phyloP scores from a whole-genome alignment of 1,139 yeast genomes.

The Yamadazyma buinensis region DNA sequence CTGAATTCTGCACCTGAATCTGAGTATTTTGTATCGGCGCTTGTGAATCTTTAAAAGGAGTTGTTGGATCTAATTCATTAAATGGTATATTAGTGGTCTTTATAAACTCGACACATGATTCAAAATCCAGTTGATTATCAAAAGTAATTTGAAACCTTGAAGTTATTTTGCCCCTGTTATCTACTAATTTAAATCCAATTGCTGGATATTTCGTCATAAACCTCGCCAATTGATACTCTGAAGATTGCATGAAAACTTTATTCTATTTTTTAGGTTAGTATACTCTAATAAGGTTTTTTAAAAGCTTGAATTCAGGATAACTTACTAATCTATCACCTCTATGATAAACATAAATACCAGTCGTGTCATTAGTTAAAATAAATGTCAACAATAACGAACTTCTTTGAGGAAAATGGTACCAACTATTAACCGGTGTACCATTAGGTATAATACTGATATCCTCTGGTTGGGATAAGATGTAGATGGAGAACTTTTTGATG shows the following conservation, averaged over 20 bases:
- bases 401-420: conserved; percentile 16
- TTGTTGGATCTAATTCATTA: too few species aligned
- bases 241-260: too few species aligned
- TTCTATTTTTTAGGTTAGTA: too few species aligned
- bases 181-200: conserved; percentile 13
- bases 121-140: not conserved
- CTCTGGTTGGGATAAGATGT: not conserved
- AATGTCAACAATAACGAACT: conserved; percentile 10
- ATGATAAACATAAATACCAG: conserved; percentile 10
- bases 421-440: conserved; percentile 4
- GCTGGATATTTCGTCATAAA: conserved; percentile 12
- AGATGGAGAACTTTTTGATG: conserved; percentile 13
- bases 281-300: too few species aligned
- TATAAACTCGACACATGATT: conserved; percentile 1
- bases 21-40: too few species aligned
- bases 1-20: too few species aligned
- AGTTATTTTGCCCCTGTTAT: conserved; percentile 4
- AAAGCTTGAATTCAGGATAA: too few species aligned
- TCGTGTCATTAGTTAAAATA: conserved; percentile 3
- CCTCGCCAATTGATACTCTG: not conserved
- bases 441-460: not conserved
- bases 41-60: too few species aligned
- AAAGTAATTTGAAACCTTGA: conserved; percentile 15
- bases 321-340: conserved; percentile 12
- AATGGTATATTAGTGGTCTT: not conserved